These are phyloP conservation scores for Musa schizocarpa DNA, from an alignment of 176 grass and related monocot species.

Conservation along the genomic window DNA sequence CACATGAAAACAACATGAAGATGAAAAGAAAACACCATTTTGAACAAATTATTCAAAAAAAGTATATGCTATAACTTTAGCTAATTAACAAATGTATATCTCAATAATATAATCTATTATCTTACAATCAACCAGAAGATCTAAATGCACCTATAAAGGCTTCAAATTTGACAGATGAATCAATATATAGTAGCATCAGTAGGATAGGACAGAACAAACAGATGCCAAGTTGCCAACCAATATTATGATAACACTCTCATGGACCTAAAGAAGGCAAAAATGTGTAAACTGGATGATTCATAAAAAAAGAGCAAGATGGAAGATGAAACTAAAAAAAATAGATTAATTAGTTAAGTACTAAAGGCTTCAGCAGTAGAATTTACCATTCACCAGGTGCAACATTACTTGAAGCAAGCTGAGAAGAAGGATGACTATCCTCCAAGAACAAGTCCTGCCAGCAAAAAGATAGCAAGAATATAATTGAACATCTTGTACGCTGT, in stretches of 20 bases:
- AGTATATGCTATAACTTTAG: background rate
- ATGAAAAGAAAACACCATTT: background rate
- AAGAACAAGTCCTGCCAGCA: constrained; percentile 70
- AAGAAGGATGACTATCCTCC: constrained; percentile 38
- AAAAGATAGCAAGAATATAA: constrained; percentile 15
- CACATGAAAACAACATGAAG: too few species aligned
- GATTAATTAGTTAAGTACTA: background rate
- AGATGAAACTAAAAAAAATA: constrained; percentile 16
- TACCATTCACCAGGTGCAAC: constrained; percentile 59
- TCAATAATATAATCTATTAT: background rate
- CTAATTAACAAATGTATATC: background rate
- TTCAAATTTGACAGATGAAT: background rate
- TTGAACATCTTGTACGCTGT: too few species aligned
- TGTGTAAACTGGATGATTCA: background rate
- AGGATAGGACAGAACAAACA: background rate
- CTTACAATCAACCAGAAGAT: background rate
- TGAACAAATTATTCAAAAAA: background rate
- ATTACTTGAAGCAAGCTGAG: constrained; percentile 36
- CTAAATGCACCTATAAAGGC: background rate
- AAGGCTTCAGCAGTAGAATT: constrained; percentile 5
- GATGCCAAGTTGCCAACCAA: background rate
- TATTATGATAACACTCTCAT: background rate
- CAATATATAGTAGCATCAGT: background rate
- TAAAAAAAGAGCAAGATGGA: background rate
- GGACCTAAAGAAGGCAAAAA: background rate